Percentiles rank a stretch among this genome's conserved stretches.
These are phyloP conservation scores for Boechera retrofracta DNA, from an alignment of 345 rosid species.

Conservation along the genomic window DNA sequence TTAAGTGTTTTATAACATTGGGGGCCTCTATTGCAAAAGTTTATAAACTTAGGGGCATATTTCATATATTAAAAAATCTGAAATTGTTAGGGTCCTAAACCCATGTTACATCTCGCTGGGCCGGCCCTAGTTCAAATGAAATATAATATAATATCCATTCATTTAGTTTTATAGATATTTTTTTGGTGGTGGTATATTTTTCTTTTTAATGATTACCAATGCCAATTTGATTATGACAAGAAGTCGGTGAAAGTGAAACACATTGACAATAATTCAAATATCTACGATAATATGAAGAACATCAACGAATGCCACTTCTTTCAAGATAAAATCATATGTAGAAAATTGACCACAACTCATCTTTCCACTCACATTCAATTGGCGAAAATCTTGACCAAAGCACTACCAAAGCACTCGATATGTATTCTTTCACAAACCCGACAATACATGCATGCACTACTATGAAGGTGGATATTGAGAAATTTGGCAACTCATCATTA, in stretches of 20 bases:
- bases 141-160: not conserved
- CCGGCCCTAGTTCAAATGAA: too few species aligned
- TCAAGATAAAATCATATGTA: not conserved
- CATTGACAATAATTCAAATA: not conserved
- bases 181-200: not conserved
- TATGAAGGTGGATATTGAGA: not conserved
- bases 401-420: not conserved
- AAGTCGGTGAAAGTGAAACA: slow-evolving; percentile 14
- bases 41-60: too few species aligned
- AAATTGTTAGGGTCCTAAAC: too few species aligned
- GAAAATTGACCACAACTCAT: not conserved
- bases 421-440: not conserved
- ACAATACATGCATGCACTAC: slow-evolving; percentile 14
- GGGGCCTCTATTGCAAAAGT: too few species aligned
- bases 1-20: too few species aligned
- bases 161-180: not conserved
- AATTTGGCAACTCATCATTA: not conserved
- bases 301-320: not conserved
- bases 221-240: not conserved
- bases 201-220: not conserved
- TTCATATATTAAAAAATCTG: too few species aligned
- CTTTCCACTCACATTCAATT: slow-evolving; percentile 11
- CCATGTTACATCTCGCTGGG: too few species aligned
- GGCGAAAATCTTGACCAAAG: slow-evolving; percentile 6
- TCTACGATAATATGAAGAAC: not conserved